phyloP scores from a whole-genome alignment of 129 eudicot genomes.

The Flaveria ramosissima region DNA sequence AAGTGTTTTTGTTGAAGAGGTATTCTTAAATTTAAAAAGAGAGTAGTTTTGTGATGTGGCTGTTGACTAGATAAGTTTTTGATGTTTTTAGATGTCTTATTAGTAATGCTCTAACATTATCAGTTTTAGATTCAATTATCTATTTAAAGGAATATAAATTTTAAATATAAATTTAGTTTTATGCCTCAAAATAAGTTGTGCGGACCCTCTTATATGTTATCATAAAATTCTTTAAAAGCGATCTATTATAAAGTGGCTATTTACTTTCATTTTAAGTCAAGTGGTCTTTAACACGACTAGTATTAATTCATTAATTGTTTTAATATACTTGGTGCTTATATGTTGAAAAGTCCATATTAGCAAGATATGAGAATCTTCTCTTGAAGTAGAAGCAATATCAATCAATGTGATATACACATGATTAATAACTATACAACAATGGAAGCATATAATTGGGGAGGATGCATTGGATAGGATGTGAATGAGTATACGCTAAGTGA shows the following conservation, averaged over 20 bases:
- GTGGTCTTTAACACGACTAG: neutral
- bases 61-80: no score
- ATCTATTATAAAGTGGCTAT: no score
- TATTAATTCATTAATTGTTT: neutral
- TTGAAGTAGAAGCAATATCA: constrained; percentile 19
- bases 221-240: neutral
- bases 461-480: constrained; percentile 1
- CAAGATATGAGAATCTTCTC: neutral
- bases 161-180: neutral
- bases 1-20: no score
- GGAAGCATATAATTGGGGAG: constrained; percentile 5
- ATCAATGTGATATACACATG: constrained; percentile 7
- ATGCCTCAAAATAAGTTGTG: neutral
- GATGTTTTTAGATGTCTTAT: no score
- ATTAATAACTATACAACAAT: constrained; percentile 23
- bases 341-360: neutral
- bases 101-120: no score
- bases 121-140: no score
- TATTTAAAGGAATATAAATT: no score
- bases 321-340: neutral
- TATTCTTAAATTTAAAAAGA: no score
- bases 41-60: no score
- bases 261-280: constrained; percentile 1
- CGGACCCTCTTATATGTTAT: neutral
- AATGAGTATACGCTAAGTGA: constrained; percentile 30